Evolutionary conservation across 2,329 filamentous ascomycete genomes (phyloP).

Genomic region (Leptographium flavum): DNA sequence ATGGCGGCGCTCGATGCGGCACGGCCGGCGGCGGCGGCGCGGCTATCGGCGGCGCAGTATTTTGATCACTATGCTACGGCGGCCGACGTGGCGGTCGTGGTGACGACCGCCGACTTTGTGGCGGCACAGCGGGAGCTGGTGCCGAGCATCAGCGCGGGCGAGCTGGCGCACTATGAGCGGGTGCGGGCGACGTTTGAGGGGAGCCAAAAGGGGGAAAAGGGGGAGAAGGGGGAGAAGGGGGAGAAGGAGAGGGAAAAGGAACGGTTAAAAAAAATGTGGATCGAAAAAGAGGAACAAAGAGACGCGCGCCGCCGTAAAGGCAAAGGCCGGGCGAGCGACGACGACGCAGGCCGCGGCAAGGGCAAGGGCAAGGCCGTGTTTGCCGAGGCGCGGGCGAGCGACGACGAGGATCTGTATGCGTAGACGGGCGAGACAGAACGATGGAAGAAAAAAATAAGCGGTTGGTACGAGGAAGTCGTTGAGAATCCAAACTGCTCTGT

Average conservation of each 20-base stretch:
- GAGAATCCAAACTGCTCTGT: too few relatives aligned
- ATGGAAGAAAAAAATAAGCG: not conserved
- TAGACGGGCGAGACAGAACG: slow-evolving; percentile 13
- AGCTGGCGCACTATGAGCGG: slow-evolving; percentile 78
- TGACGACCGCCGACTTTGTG: slow-evolving; percentile 78
- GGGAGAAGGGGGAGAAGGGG: not conserved
- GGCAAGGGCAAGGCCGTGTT: slow-evolving; percentile 37
- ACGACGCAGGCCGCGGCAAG: slow-evolving; percentile 14
- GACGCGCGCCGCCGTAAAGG: not conserved
- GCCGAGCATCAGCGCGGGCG: slow-evolving; percentile 85
- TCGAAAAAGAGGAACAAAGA: not conserved
- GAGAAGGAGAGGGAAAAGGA: not conserved
- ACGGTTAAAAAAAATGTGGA: not conserved
- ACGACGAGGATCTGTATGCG: slow-evolving; percentile 41
- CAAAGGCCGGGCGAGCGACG: slow-evolving; percentile 6
- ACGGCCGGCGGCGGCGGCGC: slow-evolving; percentile 16
- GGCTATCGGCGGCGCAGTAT: slow-evolving; percentile 76
- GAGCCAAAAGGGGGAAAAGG: not conserved
- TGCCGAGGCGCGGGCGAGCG: slow-evolving; percentile 37
- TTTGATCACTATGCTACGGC: slow-evolving; percentile 83
- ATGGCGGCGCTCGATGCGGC: slow-evolving; percentile 52
- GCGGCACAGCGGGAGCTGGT: slow-evolving; percentile 72
- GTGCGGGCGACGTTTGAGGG: slow-evolving; percentile 78
- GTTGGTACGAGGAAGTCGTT: not conserved
- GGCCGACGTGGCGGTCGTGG: slow-evolving; percentile 74